These are phyloP conservation scores for Pinus taeda DNA, from an alignment of 75 land plant species.

Conservation along the genomic window DNA sequence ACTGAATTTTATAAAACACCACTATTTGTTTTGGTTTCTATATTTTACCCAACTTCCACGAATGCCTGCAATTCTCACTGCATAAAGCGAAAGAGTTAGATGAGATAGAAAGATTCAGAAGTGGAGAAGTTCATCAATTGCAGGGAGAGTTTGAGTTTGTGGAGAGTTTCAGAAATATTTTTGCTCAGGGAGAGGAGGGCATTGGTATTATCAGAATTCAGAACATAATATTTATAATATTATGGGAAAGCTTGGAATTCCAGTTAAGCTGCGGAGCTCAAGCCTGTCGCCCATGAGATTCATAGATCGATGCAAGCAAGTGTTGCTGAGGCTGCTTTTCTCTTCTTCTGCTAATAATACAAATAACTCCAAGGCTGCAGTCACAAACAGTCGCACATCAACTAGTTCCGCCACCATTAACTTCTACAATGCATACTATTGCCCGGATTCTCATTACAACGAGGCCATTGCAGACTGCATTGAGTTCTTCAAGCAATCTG, in stretches of 20 bases:
- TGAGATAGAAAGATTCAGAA: no score
- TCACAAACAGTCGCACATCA: constrained; percentile 4
- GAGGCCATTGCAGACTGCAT: constrained; percentile 60
- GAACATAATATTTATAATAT: no score
- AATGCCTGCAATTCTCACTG: no score
- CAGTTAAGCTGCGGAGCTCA: not conserved
- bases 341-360: constrained; percentile 10
- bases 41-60: not conserved
- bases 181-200: no score
- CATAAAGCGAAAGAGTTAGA: no score
- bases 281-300: constrained; percentile 33
- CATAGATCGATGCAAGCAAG: constrained; percentile 29
- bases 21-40: not conserved
- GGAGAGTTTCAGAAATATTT: not conserved
- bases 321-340: constrained; percentile 34
- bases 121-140: no score
- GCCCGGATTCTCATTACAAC: constrained; percentile 30
- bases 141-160: not conserved
- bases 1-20: not conserved
- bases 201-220: no score
- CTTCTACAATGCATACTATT: constrained; percentile 39
- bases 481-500: constrained; percentile 54
- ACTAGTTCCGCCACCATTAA: constrained; percentile 19
- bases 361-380: not conserved
- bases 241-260: not conserved